Percentiles rank a stretch among this genome's conserved stretches.
These are phyloP conservation scores for Ananas comosus DNA, from an alignment of 176 grass and related monocot genomes.

Conservation along the genomic window DNA sequence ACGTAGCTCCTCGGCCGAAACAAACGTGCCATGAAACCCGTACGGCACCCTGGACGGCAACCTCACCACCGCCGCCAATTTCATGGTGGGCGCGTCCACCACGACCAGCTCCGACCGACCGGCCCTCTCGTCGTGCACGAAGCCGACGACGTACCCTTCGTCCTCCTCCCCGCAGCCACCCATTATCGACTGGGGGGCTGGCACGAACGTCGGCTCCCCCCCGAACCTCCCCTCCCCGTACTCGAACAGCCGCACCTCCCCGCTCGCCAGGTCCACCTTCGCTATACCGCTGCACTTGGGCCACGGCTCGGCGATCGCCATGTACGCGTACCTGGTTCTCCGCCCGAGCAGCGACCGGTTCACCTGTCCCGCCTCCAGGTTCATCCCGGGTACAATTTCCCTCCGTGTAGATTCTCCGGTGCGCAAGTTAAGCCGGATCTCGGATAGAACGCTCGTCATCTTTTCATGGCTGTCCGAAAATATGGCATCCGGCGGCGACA, in stretches of 20 bases:
- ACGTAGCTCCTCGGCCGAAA: not conserved
- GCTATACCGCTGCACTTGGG: slow-evolving; percentile 8
- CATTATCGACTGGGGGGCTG: not conserved
- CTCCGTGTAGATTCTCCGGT: not conserved
- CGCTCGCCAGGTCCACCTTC: slow-evolving; percentile 7
- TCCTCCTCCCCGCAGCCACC: not conserved
- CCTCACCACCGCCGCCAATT: slow-evolving; percentile 5
- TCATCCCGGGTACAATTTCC: not conserved
- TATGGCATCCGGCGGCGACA: slow-evolving; percentile 14
- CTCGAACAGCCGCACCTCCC: slow-evolving; percentile 3
- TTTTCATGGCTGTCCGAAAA: not conserved
- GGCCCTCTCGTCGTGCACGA: not conserved
- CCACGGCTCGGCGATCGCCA: slow-evolving; percentile 5
- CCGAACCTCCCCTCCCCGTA: slow-evolving; percentile 10
- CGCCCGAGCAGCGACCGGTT: not conserved
- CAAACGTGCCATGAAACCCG: slow-evolving; percentile 8
- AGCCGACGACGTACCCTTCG: slow-evolving; percentile 5
- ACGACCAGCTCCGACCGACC: slow-evolving; percentile 3
- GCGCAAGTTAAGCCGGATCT: slow-evolving; percentile 7
- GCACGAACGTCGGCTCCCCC: slow-evolving; percentile 8
- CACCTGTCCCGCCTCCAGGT: slow-evolving; percentile 4
- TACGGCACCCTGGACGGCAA: slow-evolving; percentile 6
- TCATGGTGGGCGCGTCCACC: slow-evolving; percentile 6
- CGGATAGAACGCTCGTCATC: slow-evolving; percentile 7
- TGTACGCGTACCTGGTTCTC: slow-evolving; percentile 7